These are phyloP conservation scores for Yamadazyma trypodendri DNA, from an alignment of 1,139 yeast genomes.

Conservation along the genomic window DNA sequence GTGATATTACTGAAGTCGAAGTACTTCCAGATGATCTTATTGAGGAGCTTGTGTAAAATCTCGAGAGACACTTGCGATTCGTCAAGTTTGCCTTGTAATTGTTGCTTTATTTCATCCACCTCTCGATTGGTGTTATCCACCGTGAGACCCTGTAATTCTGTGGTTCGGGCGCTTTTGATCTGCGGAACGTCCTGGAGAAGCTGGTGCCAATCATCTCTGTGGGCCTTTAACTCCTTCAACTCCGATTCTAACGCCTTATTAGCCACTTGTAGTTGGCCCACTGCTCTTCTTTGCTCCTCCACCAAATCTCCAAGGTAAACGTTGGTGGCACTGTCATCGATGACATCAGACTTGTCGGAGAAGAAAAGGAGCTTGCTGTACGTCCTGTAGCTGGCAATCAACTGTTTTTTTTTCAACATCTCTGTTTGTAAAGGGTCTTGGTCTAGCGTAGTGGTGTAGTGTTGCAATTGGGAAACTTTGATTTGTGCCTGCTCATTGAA, in stretches of 20 bases:
- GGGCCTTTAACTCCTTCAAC: conserved; percentile 1
- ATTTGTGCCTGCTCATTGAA: conserved; percentile 31
- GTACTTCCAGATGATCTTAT: conserved; percentile 3
- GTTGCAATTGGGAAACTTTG: conserved; percentile 20
- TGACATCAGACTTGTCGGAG: conserved; percentile 38
- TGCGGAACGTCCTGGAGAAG: neutral
- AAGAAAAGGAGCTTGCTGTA: conserved; percentile 30
- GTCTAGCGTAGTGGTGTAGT: conserved; percentile 3
- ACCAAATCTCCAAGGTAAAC: conserved; percentile 9
- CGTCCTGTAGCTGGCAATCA: conserved; percentile 29
- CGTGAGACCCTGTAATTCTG: neutral
- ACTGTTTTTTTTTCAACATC: conserved; percentile 16
- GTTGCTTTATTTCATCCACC: neutral
- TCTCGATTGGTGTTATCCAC: neutral
- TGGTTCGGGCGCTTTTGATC: neutral
- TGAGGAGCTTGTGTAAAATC: neutral
- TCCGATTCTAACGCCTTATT: neutral
- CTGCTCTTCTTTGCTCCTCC: conserved; percentile 4
- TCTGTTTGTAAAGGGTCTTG: conserved; percentile 1
- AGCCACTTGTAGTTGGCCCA: neutral
- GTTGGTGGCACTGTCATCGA: conserved; percentile 36
- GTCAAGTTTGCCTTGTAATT: neutral
- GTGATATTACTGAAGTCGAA: neutral
- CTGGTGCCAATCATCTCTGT: neutral
- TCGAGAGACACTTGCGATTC: neutral